These are phyloP conservation scores for Xerocomellus amylosporus DNA, from an alignment of 768 basidiomycete species.

Conservation along the genomic window DNA sequence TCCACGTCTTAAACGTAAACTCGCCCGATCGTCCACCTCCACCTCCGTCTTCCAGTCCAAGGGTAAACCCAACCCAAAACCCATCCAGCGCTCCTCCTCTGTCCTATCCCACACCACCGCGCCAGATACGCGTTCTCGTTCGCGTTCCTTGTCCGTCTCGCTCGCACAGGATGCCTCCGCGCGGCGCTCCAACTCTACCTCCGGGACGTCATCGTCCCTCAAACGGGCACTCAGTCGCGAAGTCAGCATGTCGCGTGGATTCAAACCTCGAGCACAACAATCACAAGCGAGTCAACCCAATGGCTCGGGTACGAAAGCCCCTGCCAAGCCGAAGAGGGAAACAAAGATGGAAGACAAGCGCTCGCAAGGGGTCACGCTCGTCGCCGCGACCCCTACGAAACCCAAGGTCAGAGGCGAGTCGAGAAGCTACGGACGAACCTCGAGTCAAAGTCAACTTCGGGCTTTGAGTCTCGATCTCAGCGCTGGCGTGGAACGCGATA, in stretches of 20 bases:
- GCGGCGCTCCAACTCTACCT: conserved; percentile 31
- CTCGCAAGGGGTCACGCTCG: conserved; percentile 37
- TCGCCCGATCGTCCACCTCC: conserved; percentile 10
- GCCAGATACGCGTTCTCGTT: conserved; percentile 41
- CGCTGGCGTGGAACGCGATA: background rate
- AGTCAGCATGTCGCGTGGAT: conserved; percentile 73
- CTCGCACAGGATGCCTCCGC: conserved; percentile 59
- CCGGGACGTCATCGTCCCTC: conserved; percentile 40
- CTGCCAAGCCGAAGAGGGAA: conserved; percentile 8
- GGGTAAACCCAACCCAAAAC: conserved; percentile 3
- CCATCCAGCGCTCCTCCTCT: conserved; percentile 26
- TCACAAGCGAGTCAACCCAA: conserved; percentile 14
- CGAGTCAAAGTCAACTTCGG: conserved; percentile 10
- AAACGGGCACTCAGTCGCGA: conserved; percentile 63
- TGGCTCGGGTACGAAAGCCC: conserved; percentile 16
- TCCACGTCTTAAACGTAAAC: conserved; percentile 13
- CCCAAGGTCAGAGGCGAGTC: conserved; percentile 17
- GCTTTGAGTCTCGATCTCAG: conserved; percentile 5
- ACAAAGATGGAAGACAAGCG: conserved; percentile 3
- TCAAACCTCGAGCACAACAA: conserved; percentile 44
- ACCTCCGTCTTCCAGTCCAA: conserved; percentile 10
- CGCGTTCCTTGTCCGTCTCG: conserved; percentile 66
- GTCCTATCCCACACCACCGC: conserved; percentile 14
- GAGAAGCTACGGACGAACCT: conserved; percentile 3
- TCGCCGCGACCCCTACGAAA: conserved; percentile 56